Evolutionary conservation across 352 stramenopile species (phyloP).

Genomic region (Pilasporangium apinafurcum): DNA sequence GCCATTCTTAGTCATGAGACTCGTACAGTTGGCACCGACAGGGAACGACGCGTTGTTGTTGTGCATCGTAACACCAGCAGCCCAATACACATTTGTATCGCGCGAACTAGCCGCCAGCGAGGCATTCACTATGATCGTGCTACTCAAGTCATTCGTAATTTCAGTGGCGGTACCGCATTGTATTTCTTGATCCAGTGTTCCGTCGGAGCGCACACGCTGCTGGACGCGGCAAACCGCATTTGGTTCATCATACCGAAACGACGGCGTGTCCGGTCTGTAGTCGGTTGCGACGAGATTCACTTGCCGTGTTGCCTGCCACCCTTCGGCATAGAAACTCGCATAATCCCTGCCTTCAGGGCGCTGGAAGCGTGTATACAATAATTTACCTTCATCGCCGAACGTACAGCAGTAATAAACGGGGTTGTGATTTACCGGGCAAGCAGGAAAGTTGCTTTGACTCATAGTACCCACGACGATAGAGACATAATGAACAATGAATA

Average conservation of each 20-base stretch:
- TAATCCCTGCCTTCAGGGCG: constrained; percentile 19
- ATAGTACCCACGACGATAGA: too few species aligned
- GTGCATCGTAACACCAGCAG: constrained; percentile 15
- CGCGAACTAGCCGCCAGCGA: constrained; percentile 18
- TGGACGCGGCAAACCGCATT: constrained; percentile 22
- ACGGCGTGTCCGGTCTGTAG: constrained; percentile 19
- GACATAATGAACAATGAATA: too few species aligned
- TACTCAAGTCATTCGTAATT: constrained; percentile 1
- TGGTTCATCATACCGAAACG: constrained; percentile 25
- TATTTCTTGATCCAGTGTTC: constrained; percentile 16
- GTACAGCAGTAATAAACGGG: constrained; percentile 28
- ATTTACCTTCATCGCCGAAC: constrained; percentile 15
- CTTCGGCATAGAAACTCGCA: constrained; percentile 22
- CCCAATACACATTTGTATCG: constrained; percentile 21
- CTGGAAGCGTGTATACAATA: constrained; percentile 26
- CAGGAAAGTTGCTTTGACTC: too few species aligned
- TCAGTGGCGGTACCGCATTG: constrained; percentile 24
- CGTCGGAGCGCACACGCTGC: constrained; percentile 10
- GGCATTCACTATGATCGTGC: constrained; percentile 7
- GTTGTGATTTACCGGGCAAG: constrained; percentile 24
- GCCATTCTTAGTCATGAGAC: constrained; percentile 15
- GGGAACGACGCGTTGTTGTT: constrained; percentile 40
- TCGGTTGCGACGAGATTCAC: constrained; percentile 27
- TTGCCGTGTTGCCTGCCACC: constrained; percentile 21
- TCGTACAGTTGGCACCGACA: constrained; percentile 22